Base-by-base conservation (phyloP, 1,284 basidiomycete species). In the Schizophyllum commune region DNA sequence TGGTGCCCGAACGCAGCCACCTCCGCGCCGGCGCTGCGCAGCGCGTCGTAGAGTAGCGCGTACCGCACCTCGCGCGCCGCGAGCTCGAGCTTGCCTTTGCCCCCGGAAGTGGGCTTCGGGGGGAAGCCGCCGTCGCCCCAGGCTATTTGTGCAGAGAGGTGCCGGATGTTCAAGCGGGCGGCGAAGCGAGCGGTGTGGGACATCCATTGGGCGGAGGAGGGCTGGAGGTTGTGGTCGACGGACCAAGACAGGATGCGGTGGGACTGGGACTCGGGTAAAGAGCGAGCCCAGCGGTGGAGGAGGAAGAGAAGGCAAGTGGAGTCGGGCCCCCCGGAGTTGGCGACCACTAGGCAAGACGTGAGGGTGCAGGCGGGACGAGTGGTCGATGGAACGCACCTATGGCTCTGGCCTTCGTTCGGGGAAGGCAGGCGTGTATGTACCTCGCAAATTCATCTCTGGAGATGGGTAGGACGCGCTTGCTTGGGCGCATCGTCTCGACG, bases 281-380 rank as follows among this genome's bases (percentile, higher is more conserved):
- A 68, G 8, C 68, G 67, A 52, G 82, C 63, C 39, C 79, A 71
- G 32, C 74, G 75, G 53, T 79, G 67, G 32, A 91, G 73, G 9
- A 92, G 80, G 67, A 83, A 89, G 9, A 92, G 75, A 4, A 92
- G 77, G 69, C 86, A 89, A 1, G 86, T 84, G 5, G 90, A 92
- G 70, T 92, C 90, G 11, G 89, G 83, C 1, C 91, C 91, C 11
- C 88, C 90, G 19, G 91, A 92, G 68, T 86, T 85, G 21, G 86
- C 90, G 27, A 92, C 79, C 47, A 80, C 90, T 90, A 34, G 64
- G 58, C n/a, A 57, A 52, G 33, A 57, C 39, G 32, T 56, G 39
- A 33, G 39, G 63, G 62, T 53, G 19, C 56, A 39, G 8, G 33
- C 47, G 32, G 55, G 56, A 55, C 55, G 52, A 11, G 21, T 19